phyloP scores from a whole-genome alignment of 371 early-diverging fungal species.

The Haplosporangium sp. region DNA sequence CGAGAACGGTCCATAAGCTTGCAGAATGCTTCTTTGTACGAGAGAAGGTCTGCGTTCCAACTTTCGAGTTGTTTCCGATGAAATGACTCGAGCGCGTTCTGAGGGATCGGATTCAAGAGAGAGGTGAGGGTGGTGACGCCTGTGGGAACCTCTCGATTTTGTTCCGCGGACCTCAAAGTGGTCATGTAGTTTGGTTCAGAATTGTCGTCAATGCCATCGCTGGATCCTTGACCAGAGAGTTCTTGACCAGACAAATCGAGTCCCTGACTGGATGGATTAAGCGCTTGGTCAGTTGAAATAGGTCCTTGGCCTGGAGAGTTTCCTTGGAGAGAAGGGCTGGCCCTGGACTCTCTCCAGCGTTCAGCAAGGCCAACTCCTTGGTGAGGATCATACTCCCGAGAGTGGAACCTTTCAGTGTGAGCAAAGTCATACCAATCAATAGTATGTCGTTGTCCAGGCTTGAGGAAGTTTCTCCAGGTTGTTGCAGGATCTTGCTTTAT shows the following conservation, averaged over 20 bases:
- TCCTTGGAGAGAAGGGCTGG: no score
- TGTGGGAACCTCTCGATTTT: not conserved
- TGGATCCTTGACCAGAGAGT: not conserved
- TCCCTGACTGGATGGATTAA: no score
- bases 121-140: not conserved
- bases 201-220: not conserved
- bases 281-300: no score
- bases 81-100: not conserved
- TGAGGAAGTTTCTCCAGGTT: not conserved
- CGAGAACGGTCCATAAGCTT: not conserved
- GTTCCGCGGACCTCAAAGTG: not conserved
- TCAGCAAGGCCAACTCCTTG: not conserved
- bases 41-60: not conserved
- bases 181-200: not conserved
- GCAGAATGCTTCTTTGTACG: not conserved
- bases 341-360: not conserved
- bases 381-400: conserved; percentile 2
- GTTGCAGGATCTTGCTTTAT: no score
- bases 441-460: not conserved
- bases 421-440: conserved; percentile 1
- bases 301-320: no score
- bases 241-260: no score
- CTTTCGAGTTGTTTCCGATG: not conserved
- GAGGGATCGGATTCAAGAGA: not conserved
- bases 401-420: not conserved